phyloP scores from a whole-genome alignment of 352 stramenopile species.

The Phytophthora colocasiae region DNA sequence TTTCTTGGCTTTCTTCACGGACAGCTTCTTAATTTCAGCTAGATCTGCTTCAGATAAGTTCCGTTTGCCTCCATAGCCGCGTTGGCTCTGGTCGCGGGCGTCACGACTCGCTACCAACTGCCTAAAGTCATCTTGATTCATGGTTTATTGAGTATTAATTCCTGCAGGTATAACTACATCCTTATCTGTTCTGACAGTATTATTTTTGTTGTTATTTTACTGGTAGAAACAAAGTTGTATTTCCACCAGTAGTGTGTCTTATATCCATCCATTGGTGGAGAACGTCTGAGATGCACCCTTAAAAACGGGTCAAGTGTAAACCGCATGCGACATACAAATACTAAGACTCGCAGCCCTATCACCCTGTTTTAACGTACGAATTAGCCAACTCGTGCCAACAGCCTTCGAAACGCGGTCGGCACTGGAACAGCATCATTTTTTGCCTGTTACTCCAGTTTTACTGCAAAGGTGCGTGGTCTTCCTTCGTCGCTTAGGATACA shows the following conservation, averaged over 20 bases:
- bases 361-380: slow-evolving; percentile 31
- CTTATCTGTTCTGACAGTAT: slow-evolving; percentile 21
- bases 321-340: slow-evolving; percentile 15
- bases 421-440: slow-evolving; percentile 56
- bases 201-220: neutral
- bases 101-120: slow-evolving; percentile 52
- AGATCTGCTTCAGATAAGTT: slow-evolving; percentile 64
- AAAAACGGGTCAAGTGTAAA: slow-evolving; percentile 5
- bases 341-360: neutral
- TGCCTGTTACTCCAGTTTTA: slow-evolving; percentile 65
- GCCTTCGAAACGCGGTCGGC: slow-evolving; percentile 11
- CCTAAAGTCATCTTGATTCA: slow-evolving; percentile 87
- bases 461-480: slow-evolving; percentile 34
- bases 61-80: slow-evolving; percentile 59
- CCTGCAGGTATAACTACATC: neutral
- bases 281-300: slow-evolving; percentile 25
- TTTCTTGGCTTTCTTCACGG: slow-evolving; percentile 68
- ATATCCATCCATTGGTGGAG: slow-evolving; percentile 41
- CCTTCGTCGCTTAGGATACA: slow-evolving; percentile 4
- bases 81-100: slow-evolving; percentile 10
- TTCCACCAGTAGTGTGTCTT: slow-evolving; percentile 16
- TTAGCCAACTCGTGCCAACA: slow-evolving; percentile 7
- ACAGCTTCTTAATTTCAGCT: slow-evolving; percentile 56
- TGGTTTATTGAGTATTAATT: slow-evolving; percentile 24
- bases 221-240: slow-evolving; percentile 10